Evolutionary conservation across 441 rosid genomes (phyloP), one percentile per base, ranked within the genome.

Genomic region (Gossypium lobatum): DNA sequence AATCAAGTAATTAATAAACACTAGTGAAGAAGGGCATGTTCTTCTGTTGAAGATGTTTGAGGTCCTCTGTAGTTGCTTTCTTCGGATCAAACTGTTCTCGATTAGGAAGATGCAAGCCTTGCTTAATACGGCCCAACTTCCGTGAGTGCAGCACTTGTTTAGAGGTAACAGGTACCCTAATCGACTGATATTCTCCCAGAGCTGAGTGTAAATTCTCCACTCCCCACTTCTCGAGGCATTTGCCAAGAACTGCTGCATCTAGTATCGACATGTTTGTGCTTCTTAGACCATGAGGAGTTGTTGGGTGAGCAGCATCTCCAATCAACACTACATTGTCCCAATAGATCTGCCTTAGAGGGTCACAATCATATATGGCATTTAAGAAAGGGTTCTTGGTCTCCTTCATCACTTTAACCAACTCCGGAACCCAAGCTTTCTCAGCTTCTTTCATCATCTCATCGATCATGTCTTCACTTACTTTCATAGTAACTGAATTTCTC

Each of bases 301-400:
- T 83, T 8, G 97, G 93, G 73, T 91, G 98, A 57, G 98, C 91
- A 0, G 97, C 93, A 61, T 93, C 97, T 50, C 96, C 97, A 1
- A 86, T 74, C 11, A 91, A 77, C 25, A 87, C 89, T 3, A 85
- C 84, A 57, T 84, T 85, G 72, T 78, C 87, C 91, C 87, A 86
- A 28, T 79, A 76, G 31, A 90, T 74, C 68, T 73, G 75, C 39
- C 81, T 78, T 8, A 88, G 70, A 70, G 94, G 97, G 54, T 90
- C 90, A 26, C 75, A 81, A 68, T 93, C 96, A 66, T 93, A 93
- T 16, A 91, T 89, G 37, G 81, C 78, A 48, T 91, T 93, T 23
- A 93, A 70, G 82, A 93, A 91, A 52, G 98, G 98, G 13, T 88
- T 89, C 6, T 79, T 79, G 3, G 97, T 93, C 70, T 86, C 88